These are phyloP conservation scores for Fusarium sublunatum DNA, from an alignment of 2,329 filamentous ascomycete species.

Conservation along the genomic window DNA sequence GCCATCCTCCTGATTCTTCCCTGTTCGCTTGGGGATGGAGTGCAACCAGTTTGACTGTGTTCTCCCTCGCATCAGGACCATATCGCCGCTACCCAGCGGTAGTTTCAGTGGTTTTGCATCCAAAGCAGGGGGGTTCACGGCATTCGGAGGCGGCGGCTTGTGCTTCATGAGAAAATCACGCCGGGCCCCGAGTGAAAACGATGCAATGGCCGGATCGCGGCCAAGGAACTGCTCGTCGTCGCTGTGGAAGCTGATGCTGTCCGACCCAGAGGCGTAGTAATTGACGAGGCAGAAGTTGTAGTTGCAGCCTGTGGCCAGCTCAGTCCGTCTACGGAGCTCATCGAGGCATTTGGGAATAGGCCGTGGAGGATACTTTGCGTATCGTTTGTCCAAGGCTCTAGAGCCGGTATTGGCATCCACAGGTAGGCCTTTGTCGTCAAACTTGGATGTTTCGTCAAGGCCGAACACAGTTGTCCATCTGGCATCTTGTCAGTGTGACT, in stretches of 20 bases:
- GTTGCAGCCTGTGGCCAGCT: slow-evolving; percentile 71
- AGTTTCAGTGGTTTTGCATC: slow-evolving; percentile 59
- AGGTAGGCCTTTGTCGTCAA: slow-evolving; percentile 58
- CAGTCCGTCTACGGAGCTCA: slow-evolving; percentile 69
- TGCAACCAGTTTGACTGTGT: slow-evolving; percentile 85
- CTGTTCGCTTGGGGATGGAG: slow-evolving; percentile 79
- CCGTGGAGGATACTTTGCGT: slow-evolving; percentile 67
- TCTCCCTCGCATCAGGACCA: slow-evolving; percentile 80
- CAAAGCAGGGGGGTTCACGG: slow-evolving; percentile 44
- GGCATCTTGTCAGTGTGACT: slow-evolving; percentile 1
- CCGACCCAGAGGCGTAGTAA: slow-evolving; percentile 81
- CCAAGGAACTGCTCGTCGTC: slow-evolving; percentile 85
- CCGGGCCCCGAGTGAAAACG: slow-evolving; percentile 76
- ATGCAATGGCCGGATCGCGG: slow-evolving; percentile 75
- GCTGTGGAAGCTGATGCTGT: slow-evolving; percentile 83
- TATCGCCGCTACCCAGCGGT: slow-evolving; percentile 74
- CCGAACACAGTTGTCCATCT: slow-evolving; percentile 68
- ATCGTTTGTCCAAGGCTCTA: slow-evolving; percentile 64
- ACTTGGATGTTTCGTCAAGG: slow-evolving; percentile 71
- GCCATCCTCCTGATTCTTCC: slow-evolving; percentile 70
- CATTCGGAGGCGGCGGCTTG: slow-evolving; percentile 65
- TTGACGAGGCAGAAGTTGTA: slow-evolving; percentile 88
- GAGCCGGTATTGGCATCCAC: slow-evolving; percentile 57
- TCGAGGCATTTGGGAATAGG: slow-evolving; percentile 79
- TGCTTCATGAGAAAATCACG: slow-evolving; percentile 85